Evolutionary conservation across 306 rosid species (phyloP).

Genomic region (Cajanus cajan): DNA sequence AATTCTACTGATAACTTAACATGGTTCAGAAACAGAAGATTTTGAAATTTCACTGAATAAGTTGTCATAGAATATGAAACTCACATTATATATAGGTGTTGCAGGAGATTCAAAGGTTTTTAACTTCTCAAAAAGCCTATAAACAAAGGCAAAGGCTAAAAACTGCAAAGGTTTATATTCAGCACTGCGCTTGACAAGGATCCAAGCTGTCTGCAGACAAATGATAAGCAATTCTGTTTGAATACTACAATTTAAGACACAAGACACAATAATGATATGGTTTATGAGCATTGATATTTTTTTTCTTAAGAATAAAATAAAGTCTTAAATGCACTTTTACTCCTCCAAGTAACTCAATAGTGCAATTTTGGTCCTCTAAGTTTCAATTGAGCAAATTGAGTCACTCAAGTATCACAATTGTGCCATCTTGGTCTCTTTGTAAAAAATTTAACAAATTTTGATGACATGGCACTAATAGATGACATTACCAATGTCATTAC

Average conservation of each 20-base stretch:
- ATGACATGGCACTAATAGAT: too few relatives aligned
- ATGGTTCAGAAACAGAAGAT: conserved; percentile 10
- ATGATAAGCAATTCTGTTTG: conserved; percentile 27
- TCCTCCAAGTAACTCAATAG: too few relatives aligned
- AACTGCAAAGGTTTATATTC: conserved; percentile 94
- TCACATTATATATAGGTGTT: conserved; percentile 65
- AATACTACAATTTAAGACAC: neutral
- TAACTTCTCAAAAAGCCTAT: conserved; percentile 94
- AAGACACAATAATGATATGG: neutral
- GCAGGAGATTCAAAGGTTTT: conserved; percentile 73
- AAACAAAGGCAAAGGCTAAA: conserved; percentile 86
- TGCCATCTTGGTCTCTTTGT: too few relatives aligned
- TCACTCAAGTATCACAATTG: too few relatives aligned
- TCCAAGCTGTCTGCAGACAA: conserved; percentile 82
- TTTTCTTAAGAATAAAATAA: neutral
- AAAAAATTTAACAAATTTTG: too few relatives aligned
- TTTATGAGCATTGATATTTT: conserved; percentile 7
- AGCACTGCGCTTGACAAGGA: conserved; percentile 61
- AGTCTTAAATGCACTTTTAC: too few relatives aligned
- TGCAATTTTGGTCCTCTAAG: too few relatives aligned
- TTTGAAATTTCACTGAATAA: neutral
- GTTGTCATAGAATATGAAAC: conserved; percentile 37
- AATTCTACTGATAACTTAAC: conserved; percentile 7
- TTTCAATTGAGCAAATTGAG: too few relatives aligned
- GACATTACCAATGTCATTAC: too few relatives aligned